A percentile compares a stretch with the other conserved stretches of the same genome.
phyloP scores from a whole-genome alignment of 78 protist genomes.

The Speleostelium caveatum region DNA sequence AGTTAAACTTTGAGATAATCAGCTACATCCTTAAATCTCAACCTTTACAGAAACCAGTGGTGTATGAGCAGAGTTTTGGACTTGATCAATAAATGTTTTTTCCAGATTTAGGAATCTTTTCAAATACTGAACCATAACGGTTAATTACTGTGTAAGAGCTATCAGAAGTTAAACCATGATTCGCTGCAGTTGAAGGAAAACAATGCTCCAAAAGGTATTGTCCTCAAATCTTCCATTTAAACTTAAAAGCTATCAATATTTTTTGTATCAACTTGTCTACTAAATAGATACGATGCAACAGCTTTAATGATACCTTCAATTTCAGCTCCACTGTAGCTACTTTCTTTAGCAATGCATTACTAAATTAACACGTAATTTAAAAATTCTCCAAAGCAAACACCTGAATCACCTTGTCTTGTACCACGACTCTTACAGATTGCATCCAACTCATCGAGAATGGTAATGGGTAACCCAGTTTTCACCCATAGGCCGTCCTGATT shows the following conservation, averaged over 20 bases:
- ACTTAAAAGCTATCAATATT: slow-evolving; percentile 68
- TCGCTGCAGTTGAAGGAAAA: slow-evolving; percentile 94
- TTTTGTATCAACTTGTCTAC: slow-evolving; percentile 76
- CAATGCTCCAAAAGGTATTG: slow-evolving; percentile 88
- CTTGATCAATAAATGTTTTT: slow-evolving; percentile 82
- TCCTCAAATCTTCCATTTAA: slow-evolving; percentile 35
- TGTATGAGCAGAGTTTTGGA: slow-evolving; percentile 77
- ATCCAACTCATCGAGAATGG: slow-evolving; percentile 99
- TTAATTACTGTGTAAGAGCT: slow-evolving; percentile 87
- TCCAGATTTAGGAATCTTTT: slow-evolving; percentile 70
- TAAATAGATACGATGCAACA: slow-evolving; percentile 93
- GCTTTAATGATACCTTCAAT: slow-evolving; percentile 93
- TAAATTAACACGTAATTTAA: slow-evolving; percentile 90
- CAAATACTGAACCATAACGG: slow-evolving; percentile 77
- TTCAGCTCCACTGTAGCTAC: slow-evolving; percentile 98
- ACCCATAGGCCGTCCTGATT: too few species aligned
- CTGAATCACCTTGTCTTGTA: slow-evolving; percentile 83
- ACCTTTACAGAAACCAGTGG: slow-evolving; percentile 92
- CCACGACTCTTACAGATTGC: slow-evolving; percentile 98
- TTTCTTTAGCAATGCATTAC: slow-evolving; percentile 83
- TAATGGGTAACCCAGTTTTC: slow-evolving; percentile 96
- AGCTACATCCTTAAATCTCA: too few species aligned
- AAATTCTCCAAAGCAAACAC: slow-evolving; percentile 93
- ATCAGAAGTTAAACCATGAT: slow-evolving; percentile 68
- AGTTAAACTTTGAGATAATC: too few species aligned